These are phyloP conservation scores for Coniochaeta sp. DNA, from an alignment of 2,329 filamentous ascomycete genomes.

Conservation along the genomic window DNA sequence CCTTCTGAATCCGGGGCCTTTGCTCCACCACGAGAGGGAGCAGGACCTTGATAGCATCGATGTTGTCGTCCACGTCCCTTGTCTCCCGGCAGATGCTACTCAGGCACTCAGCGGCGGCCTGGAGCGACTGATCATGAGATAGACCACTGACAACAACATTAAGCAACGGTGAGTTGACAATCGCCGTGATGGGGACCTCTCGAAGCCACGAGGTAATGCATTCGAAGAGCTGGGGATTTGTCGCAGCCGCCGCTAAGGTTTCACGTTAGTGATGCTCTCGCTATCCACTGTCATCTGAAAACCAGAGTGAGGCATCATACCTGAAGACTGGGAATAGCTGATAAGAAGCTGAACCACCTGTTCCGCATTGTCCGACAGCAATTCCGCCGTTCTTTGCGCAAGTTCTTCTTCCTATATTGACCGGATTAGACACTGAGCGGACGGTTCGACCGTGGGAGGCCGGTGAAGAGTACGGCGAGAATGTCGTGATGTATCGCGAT, in stretches of 20 bases:
- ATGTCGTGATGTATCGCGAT: conserved; percentile 42
- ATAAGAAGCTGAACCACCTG: conserved; percentile 83
- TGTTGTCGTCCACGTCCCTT: conserved; percentile 83
- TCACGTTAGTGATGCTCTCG: not conserved
- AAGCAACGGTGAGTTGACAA: conserved; percentile 81
- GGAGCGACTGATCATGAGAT: conserved; percentile 68
- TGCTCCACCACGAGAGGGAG: conserved; percentile 75
- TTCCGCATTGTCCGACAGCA: conserved; percentile 83
- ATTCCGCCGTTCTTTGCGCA: conserved; percentile 72
- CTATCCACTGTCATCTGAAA: not conserved
- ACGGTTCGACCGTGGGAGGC: conserved; percentile 24
- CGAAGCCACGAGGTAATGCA: conserved; percentile 96
- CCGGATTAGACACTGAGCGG: conserved; percentile 35
- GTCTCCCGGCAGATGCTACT: conserved; percentile 91
- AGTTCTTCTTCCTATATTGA: conserved; percentile 88
- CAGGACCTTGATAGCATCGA: conserved; percentile 72
- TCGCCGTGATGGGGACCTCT: conserved; percentile 76
- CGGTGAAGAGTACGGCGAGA: conserved; percentile 26
- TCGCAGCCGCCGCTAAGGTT: conserved; percentile 60
- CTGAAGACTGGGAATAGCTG: conserved; percentile 85
- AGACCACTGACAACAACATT: conserved; percentile 74
- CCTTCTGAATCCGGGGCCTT: conserved; percentile 66
- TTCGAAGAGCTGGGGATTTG: conserved; percentile 85
- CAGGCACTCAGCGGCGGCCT: conserved; percentile 85
- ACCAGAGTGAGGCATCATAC: conserved; percentile 41